Percentiles rank a stretch among this genome's conserved stretches.
These are phyloP conservation scores for Protomyces inundatus DNA, from an alignment of 1,139 yeast species.

Conservation along the genomic window DNA sequence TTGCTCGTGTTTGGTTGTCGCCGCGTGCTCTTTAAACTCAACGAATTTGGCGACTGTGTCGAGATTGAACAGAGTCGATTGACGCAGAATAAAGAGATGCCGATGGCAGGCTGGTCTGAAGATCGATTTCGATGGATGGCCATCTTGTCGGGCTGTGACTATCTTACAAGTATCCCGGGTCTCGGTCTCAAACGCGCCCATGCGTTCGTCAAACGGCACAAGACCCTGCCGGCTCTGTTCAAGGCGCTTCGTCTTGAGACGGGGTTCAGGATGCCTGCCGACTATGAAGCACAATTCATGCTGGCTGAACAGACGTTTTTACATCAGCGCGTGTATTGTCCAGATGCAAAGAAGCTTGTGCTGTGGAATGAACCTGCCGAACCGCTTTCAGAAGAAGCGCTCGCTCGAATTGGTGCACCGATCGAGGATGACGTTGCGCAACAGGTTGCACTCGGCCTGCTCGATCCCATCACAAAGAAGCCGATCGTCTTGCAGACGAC, in stretches of 20 bases:
- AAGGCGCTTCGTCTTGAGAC: conserved; percentile 60
- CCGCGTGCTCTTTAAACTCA: conserved; percentile 69
- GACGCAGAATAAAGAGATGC: conserved; percentile 42
- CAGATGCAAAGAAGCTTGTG: conserved; percentile 46
- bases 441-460: conserved; percentile 7
- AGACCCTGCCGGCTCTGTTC: conserved; percentile 52
- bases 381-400: conserved; percentile 44
- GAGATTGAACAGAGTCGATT: conserved; percentile 52
- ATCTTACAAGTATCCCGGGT: conserved; percentile 77
- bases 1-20: conserved; percentile 81
- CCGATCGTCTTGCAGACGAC: not conserved
- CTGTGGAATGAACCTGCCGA: conserved; percentile 56
- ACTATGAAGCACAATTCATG: conserved; percentile 55
- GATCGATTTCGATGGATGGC: conserved; percentile 72
- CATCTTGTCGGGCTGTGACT: conserved; percentile 90
- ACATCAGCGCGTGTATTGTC: conserved; percentile 81
- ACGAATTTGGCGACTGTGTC: conserved; percentile 68
- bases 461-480: conserved; percentile 20
- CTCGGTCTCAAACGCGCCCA: conserved; percentile 79
- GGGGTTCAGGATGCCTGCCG: conserved; percentile 51
- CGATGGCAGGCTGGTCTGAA: conserved; percentile 46
- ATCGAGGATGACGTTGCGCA: conserved; percentile 8
- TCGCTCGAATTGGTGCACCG: conserved; percentile 56
- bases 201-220: conserved; percentile 50
- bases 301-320: conserved; percentile 77